These are phyloP conservation scores for Camellia lanceoleosa DNA, from an alignment of 148 eudicot species.

Conservation along the genomic window DNA sequence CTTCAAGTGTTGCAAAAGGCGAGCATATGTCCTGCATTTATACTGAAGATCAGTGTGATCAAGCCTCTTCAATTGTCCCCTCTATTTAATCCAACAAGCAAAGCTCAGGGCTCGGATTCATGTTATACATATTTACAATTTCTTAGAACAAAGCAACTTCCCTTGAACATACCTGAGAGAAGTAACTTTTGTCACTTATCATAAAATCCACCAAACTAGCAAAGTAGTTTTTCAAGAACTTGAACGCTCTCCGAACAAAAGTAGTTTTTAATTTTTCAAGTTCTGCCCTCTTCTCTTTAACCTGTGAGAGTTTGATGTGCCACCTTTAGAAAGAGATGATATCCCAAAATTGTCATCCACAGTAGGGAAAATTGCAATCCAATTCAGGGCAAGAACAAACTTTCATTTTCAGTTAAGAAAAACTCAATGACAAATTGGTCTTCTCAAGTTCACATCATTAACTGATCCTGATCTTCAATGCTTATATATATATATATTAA, in stretches of 20 bases:
- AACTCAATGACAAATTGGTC: background rate
- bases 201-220: constrained; percentile 93
- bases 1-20: constrained; percentile 92
- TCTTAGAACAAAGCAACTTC: constrained; percentile 11
- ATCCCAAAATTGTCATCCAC: background rate
- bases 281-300: constrained; percentile 82
- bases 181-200: constrained; percentile 92
- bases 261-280: constrained; percentile 69
- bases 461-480: background rate
- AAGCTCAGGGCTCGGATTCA: constrained; percentile 8
- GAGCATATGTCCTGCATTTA: constrained; percentile 97
- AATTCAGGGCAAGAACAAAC: background rate
- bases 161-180: constrained; percentile 67
- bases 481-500: too few relatives aligned
- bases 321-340: constrained; percentile 13
- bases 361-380: background rate
- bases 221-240: constrained; percentile 79
- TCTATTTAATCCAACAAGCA: constrained; percentile 42
- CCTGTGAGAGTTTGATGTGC: constrained; percentile 36
- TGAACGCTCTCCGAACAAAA: constrained; percentile 88
- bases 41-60: constrained; percentile 94
- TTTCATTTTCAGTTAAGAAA: background rate
- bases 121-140: background rate
- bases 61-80: constrained; percentile 92
- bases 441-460: background rate